Conservation (phyloP, 2,329 filamentous ascomycete species). For the Scleromitrula shiraiana region DNA sequence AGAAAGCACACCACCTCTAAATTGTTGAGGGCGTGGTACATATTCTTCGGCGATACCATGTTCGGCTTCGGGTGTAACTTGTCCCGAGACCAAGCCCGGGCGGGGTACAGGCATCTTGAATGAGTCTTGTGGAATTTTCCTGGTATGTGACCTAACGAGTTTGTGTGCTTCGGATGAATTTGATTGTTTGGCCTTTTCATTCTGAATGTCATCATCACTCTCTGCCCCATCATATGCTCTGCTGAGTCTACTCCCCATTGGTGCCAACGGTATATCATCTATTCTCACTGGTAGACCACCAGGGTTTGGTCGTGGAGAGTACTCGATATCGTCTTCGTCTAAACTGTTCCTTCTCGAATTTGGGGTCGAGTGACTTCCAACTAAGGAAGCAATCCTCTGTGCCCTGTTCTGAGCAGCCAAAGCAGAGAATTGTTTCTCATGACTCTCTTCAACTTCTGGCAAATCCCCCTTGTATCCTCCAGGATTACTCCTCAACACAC, state of each 20-base stretch:
- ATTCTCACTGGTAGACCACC: constrained; percentile 21
- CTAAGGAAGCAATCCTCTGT: constrained; percentile 25
- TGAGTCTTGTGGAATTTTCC: constrained; percentile 18
- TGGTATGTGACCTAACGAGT: constrained; percentile 35
- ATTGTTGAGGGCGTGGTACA: constrained; percentile 58
- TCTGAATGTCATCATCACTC: constrained; percentile 21
- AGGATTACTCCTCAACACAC: constrained; percentile 21
- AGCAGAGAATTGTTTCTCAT: constrained; percentile 28
- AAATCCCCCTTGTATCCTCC: not conserved
- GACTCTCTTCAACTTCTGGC: constrained; percentile 16
- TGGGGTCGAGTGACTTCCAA: constrained; percentile 27
- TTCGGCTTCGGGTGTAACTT: constrained; percentile 36
- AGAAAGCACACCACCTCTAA: constrained; percentile 65
- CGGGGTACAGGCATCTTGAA: constrained; percentile 13
- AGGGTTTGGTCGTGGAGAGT: constrained; percentile 2
- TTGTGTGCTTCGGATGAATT: constrained; percentile 36
- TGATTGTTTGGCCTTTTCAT: constrained; percentile 14
- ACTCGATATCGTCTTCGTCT: constrained; percentile 22
- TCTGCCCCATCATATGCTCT: constrained; percentile 20
- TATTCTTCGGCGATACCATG: constrained; percentile 47
- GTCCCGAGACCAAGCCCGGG: constrained; percentile 34
- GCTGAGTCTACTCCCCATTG: constrained; percentile 25
- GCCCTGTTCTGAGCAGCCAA: constrained; percentile 27
- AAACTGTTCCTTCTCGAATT: constrained; percentile 26
- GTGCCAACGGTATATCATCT: constrained; percentile 28